Base-by-base conservation (phyloP, 2,329 filamentous ascomycete genomes). In the Trichoderma asperellum region DNA sequence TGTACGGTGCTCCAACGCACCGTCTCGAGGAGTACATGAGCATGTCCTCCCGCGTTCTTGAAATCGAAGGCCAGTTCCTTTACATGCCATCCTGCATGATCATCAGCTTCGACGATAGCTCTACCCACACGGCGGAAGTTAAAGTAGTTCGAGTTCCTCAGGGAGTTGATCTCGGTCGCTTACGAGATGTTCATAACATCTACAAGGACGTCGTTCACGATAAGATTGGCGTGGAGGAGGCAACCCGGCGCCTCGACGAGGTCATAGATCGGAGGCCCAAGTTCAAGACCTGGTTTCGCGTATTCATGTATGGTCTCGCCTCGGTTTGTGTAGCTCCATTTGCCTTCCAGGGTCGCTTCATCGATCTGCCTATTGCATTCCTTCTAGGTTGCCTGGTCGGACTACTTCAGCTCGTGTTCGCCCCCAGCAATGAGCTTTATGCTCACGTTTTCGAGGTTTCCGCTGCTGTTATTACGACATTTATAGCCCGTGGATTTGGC, bases 51-150 rank as follows among this genome's bases (percentile, higher is more conserved):
- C 87, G 92, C n/a, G 92, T 96, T 1, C 86, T 97, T 47, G 92
- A 94, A 78, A 94, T 97, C 18, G 92, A 97, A 73, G 91, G 91
- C 6, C 93, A 97, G 75, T 97, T 96, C 74, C 82, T 97, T 27
- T 97, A 97, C 77, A 88, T 97, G 35, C 94, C 94, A 0, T 92
- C 92, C 0, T 96, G 92, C 76, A 97, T 97, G 94, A 92, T 97
- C 68, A 91, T 97, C 76, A 95, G 93, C 5, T 97, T 97, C 76
- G 94, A 92, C 75, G 92, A 95, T 71, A 83, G 81, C 72, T 80
- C 81, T 0, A 92, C 91, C 0, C 91, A 94, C 75, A 94, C 92
- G 0, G 91, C 91, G n/a, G 91, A 93, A 76, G 91, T 94, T 71
- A 92, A 92, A 80, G 85, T 94, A 37, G 89, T 94, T 7, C 87